phyloP scores from a whole-genome alignment of 495 filamentous ascomycete species.

The Podospora comata region DNA sequence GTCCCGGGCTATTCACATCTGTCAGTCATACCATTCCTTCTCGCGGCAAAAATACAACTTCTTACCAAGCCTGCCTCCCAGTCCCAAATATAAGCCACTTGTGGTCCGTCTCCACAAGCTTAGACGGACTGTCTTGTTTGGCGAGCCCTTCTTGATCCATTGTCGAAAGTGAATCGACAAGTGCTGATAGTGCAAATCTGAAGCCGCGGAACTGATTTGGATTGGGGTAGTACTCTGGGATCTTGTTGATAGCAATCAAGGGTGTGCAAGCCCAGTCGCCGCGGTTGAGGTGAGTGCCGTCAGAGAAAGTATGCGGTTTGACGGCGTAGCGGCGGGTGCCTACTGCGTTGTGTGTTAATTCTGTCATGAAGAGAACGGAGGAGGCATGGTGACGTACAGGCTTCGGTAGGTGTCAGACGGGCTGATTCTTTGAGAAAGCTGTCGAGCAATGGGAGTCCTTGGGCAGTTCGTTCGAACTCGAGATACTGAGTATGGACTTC shows the following conservation, averaged over 20 bases:
- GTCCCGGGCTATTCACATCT: not conserved
- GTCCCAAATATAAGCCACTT: not conserved
- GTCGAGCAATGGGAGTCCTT: slow-evolving; percentile 31
- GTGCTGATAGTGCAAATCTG: not conserved
- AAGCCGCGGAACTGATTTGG: not conserved
- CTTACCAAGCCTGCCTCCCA: not conserved
- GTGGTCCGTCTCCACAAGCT: not conserved
- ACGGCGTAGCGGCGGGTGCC: not conserved
- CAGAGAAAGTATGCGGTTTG: not conserved
- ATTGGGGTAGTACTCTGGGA: not conserved
- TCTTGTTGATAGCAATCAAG: not conserved
- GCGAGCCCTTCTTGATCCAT: not conserved
- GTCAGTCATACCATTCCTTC: not conserved
- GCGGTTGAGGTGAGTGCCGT: not conserved
- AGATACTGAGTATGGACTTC: slow-evolving; percentile 1
- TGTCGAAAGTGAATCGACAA: not conserved
- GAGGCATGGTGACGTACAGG: not conserved
- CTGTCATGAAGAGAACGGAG: not conserved
- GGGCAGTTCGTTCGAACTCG: slow-evolving; percentile 15
- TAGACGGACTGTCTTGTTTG: not conserved
- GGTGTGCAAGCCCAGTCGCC: not conserved
- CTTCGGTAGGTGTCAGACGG: slow-evolving; percentile 32
- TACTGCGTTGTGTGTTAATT: not conserved
- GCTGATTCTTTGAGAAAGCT: slow-evolving; percentile 43
- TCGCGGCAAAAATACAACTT: not conserved